Conservation (phyloP, 371 early-diverging fungal species). For the Mucor racemosus region DNA sequence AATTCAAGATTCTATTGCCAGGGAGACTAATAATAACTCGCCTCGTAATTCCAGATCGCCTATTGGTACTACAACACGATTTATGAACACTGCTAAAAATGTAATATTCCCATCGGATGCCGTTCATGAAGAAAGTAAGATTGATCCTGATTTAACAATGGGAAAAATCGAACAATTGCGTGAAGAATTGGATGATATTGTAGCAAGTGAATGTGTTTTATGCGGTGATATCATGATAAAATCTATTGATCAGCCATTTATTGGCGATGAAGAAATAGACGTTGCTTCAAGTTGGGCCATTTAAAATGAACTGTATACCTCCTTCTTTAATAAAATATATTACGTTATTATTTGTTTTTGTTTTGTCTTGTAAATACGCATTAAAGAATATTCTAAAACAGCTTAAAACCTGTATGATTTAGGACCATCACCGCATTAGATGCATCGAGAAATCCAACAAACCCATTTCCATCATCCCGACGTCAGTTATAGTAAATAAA, state of each 20-base stretch:
- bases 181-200: conserved; percentile 27
- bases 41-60: conserved; percentile 6
- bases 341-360: neutral
- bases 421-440: too few relatives aligned
- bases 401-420: neutral
- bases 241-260: conserved; percentile 76
- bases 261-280: conserved; percentile 61
- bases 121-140: conserved; percentile 21
- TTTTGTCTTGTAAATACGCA: neutral
- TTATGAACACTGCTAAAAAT: conserved; percentile 50
- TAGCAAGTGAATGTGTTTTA: conserved; percentile 34
- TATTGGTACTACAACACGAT: conserved; percentile 32
- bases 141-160: conserved; percentile 75
- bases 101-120: conserved; percentile 38
- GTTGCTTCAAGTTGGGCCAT: conserved; percentile 60
- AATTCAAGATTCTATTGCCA: conserved; percentile 61
- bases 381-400: neutral
- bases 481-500: conserved; percentile 2
- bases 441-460: too few relatives aligned
- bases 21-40: conserved; percentile 36
- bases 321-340: neutral
- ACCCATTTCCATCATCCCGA: conserved; percentile 7
- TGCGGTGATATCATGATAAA: conserved; percentile 92
- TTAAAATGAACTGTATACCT: conserved; percentile 30
- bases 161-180: conserved; percentile 67